These are phyloP conservation scores for Penicillium paneum DNA, from an alignment of 2,329 filamentous ascomycete genomes.

Conservation along the genomic window DNA sequence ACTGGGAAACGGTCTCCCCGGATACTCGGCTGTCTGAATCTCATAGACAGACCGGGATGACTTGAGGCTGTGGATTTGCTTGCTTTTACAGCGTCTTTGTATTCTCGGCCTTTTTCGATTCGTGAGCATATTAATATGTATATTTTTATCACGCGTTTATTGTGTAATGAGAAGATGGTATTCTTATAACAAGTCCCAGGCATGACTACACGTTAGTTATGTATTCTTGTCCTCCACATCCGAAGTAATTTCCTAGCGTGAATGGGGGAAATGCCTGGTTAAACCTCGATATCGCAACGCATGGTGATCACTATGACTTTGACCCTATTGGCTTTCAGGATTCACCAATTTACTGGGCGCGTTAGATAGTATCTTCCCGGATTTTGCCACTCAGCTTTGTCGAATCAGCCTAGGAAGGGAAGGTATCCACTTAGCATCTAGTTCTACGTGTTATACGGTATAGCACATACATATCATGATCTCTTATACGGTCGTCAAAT, in stretches of 20 bases:
- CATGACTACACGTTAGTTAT: background rate
- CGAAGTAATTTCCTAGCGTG: background rate
- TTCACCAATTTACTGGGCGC: slow-evolving; percentile 49
- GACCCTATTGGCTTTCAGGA: no score
- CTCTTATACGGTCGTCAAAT: background rate
- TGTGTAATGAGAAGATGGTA: background rate
- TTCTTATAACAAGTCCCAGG: background rate
- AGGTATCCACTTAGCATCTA: background rate
- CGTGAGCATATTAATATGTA: background rate
- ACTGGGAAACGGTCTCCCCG: background rate
- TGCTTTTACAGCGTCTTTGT: slow-evolving; percentile 4
- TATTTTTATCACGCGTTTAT: background rate
- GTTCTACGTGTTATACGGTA: background rate
- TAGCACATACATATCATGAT: background rate
- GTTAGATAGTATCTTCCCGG: slow-evolving; percentile 58
- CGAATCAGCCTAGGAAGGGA: slow-evolving; percentile 46
- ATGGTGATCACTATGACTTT: no score
- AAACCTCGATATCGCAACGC: no score
- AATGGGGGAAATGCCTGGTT: slow-evolving; percentile 2
- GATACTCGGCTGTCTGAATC: background rate
- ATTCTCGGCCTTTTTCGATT: background rate
- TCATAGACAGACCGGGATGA: no score
- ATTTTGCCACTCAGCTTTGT: slow-evolving; percentile 40
- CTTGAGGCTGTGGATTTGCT: background rate
- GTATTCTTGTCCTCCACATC: background rate